Percentiles rank a stretch among this genome's conserved stretches.
These are phyloP conservation scores for Fusarium subtropicale DNA, from an alignment of 2,329 filamentous ascomycete species.

Conservation along the genomic window DNA sequence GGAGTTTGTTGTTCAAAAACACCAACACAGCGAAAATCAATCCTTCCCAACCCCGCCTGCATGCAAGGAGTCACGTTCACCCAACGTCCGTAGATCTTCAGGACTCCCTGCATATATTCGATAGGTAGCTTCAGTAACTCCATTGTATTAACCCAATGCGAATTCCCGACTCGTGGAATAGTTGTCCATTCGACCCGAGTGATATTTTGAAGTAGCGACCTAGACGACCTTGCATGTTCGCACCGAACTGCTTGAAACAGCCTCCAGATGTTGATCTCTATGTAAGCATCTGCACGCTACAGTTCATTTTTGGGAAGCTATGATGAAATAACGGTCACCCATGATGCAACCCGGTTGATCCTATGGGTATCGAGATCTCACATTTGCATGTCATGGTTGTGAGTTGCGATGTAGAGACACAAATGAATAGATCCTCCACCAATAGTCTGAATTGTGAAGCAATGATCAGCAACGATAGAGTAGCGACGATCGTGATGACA, in stretches of 20 bases:
- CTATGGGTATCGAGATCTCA: slow-evolving; percentile 7
- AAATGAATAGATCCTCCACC: background rate
- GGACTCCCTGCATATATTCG: background rate
- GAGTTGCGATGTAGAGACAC: background rate
- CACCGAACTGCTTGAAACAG: slow-evolving; percentile 19
- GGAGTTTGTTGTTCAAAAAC: background rate
- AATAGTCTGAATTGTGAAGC: background rate
- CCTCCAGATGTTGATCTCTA: slow-evolving; percentile 18
- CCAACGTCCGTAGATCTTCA: slow-evolving; percentile 14
- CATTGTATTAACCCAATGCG: background rate
- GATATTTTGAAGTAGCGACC: background rate
- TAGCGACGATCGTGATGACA: slow-evolving; percentile 1
- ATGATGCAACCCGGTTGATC: slow-evolving; percentile 31
- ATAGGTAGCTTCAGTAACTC: background rate
- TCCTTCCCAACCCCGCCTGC: slow-evolving; percentile 21
- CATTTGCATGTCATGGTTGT: background rate
- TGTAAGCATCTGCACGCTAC: background rate
- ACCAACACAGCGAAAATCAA: background rate
- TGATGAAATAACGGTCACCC: slow-evolving; percentile 11
- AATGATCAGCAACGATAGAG: background rate
- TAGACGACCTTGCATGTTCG: background rate
- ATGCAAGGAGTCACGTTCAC: slow-evolving; percentile 19
- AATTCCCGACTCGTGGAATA: slow-evolving; percentile 24
- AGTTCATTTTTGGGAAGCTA: background rate
- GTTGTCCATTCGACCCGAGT: slow-evolving; percentile 1